A percentile compares a stretch with the other conserved stretches of the same genome.
Evolutionary conservation across 768 basidiomycete genomes (phyloP).

Genomic region (Boletus reticulatus): DNA sequence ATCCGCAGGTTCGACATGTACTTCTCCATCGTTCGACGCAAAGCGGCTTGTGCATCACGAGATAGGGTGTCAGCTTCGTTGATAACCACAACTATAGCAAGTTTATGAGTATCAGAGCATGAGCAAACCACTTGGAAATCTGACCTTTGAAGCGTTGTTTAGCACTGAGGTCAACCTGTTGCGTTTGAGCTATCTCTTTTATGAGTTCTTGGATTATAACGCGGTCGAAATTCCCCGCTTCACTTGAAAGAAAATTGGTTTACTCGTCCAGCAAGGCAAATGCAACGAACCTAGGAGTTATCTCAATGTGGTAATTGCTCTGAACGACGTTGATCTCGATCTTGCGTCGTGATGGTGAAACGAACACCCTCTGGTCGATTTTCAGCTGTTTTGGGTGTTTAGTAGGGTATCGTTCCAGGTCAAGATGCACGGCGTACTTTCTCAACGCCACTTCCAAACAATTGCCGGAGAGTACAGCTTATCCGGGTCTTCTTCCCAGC

Average conservation of each 20-base stretch:
- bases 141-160: constrained; percentile 96
- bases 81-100: constrained; percentile 82
- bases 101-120: neutral
- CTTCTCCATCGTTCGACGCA: constrained; percentile 98
- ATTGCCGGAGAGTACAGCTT: constrained; percentile 79
- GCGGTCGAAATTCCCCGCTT: constrained; percentile 93
- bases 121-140: neutral
- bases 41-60: constrained; percentile 94
- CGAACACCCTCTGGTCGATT: constrained; percentile 95
- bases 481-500: constrained; percentile 99
- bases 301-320: constrained; percentile 96
- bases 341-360: constrained; percentile 91
- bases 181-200: constrained; percentile 98
- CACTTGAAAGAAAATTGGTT: constrained; percentile 47
- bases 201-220: constrained; percentile 95
- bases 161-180: constrained; percentile 94
- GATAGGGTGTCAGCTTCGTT: constrained; percentile 96
- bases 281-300: constrained; percentile 82
- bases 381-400: constrained; percentile 62
- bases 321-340: constrained; percentile 96
- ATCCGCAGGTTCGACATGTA: constrained; percentile 98
- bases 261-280: neutral
- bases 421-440: constrained; percentile 54
- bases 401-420: neutral
- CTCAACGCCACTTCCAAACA: constrained; percentile 91